Conservation (phyloP, 2,329 filamentous ascomycete species). For the Kalmusia sp. region DNA sequence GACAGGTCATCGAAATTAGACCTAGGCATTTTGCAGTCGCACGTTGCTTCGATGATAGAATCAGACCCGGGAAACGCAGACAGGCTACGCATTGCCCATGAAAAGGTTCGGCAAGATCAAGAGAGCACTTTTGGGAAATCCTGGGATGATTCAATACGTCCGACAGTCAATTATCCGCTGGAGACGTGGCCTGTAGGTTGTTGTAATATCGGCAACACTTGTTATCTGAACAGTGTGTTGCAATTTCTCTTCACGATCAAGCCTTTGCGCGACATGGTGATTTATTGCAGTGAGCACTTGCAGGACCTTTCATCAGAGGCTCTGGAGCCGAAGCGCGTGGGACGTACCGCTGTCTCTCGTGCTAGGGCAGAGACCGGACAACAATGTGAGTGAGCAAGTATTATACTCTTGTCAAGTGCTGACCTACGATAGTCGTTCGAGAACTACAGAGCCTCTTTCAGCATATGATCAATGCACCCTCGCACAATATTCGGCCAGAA, state of each 20-base stretch:
- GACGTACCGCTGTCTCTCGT: conserved; percentile 71
- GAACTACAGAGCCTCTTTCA: conserved; percentile 75
- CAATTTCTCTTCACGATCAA: conserved; percentile 94
- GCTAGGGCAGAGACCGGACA: conserved; percentile 68
- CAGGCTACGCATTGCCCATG: conserved; percentile 55
- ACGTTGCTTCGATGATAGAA: conserved; percentile 21
- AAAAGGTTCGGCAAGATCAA: conserved; percentile 51
- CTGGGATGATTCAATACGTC: conserved; percentile 13
- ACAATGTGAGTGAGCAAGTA: conserved; percentile 67
- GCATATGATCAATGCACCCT: conserved; percentile 70
- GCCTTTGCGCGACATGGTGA: conserved; percentile 79
- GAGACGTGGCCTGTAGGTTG: conserved; percentile 79
- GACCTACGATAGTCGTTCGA: conserved; percentile 67
- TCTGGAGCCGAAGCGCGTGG: conserved; percentile 73
- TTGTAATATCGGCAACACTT: conserved; percentile 95
- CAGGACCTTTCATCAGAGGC: conserved; percentile 71
- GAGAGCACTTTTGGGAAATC: conserved; percentile 27
- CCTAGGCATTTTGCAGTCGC: conserved; percentile 45
- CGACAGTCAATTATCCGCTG: conserved; percentile 40
- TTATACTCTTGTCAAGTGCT: conserved; percentile 27
- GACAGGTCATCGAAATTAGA: conserved; percentile 61
- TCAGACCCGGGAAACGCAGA: conserved; percentile 56
- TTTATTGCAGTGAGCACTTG: conserved; percentile 75
- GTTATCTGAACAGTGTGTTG: conserved; percentile 94
- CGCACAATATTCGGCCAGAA: conserved; percentile 71